These are phyloP conservation scores for Sporisorium scitamineum DNA, from an alignment of 1,284 basidiomycete species.

Conservation along the genomic window DNA sequence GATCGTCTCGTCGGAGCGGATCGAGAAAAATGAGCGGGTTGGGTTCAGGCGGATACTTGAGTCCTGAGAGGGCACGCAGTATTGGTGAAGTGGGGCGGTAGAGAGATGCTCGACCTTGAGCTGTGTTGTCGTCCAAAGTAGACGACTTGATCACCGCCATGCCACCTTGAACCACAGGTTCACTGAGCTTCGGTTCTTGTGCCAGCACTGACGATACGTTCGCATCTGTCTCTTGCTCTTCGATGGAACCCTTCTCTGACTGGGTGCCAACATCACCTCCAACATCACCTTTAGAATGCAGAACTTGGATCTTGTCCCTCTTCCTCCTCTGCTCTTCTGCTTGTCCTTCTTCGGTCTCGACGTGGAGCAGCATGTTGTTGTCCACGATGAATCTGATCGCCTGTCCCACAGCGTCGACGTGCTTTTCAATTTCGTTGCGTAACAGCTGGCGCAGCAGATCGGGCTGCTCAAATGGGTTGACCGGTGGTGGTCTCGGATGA, in stretches of 20 bases:
- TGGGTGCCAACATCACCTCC: not conserved
- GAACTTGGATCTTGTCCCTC: conserved; percentile 37
- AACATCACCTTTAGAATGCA: conserved; percentile 6
- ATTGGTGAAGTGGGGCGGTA: conserved; percentile 51
- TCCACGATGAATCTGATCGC: conserved; percentile 91
- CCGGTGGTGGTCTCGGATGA: conserved; percentile 52
- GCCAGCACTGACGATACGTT: not conserved
- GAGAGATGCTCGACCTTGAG: conserved; percentile 18
- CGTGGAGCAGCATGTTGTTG: conserved; percentile 86
- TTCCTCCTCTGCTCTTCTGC: conserved; percentile 74
- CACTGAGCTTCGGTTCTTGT: conserved; percentile 10
- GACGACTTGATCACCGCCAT: conserved; percentile 26
- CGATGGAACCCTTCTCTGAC: not conserved
- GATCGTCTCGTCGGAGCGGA: conserved; percentile 64
- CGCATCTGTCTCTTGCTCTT: not conserved
- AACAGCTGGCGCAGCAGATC: conserved; percentile 75
- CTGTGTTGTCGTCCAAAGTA: not conserved
- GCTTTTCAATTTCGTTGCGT: conserved; percentile 86
- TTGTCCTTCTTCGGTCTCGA: conserved; percentile 85
- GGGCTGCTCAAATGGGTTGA: conserved; percentile 64
- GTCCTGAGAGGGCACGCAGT: conserved; percentile 53
- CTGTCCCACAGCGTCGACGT: conserved; percentile 91
- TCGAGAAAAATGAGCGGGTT: conserved; percentile 67
- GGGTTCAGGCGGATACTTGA: conserved; percentile 64
- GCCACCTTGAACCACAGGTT: conserved; percentile 27